These are phyloP conservation scores for Grammothele lineata DNA, from an alignment of 768 basidiomycete species.

Conservation along the genomic window DNA sequence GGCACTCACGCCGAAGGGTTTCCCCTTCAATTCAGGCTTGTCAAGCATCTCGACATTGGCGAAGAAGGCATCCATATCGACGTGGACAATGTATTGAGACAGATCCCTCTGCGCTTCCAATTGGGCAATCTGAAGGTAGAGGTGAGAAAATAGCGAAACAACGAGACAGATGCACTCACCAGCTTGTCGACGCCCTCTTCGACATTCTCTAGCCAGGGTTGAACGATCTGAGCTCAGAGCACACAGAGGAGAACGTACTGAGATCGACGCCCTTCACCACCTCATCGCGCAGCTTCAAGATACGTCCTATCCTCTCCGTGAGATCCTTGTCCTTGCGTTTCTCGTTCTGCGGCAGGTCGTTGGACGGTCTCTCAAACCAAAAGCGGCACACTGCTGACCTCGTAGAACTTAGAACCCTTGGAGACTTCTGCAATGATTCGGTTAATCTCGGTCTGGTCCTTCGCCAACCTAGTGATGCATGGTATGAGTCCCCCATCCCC, in stretches of 20 bases:
- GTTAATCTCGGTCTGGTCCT: constrained; percentile 82
- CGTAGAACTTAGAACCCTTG: constrained; percentile 91
- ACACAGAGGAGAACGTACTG: constrained; percentile 35
- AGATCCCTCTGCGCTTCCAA: constrained; percentile 77
- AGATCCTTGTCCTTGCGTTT: constrained; percentile 86
- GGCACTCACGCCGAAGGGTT: constrained; percentile 63
- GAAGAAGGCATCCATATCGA: constrained; percentile 95
- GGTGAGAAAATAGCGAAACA: not conserved
- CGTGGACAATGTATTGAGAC: constrained; percentile 82
- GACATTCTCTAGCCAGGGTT: constrained; percentile 41
- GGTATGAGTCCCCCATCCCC: not conserved
- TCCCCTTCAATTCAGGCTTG: constrained; percentile 59
- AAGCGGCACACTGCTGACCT: constrained; percentile 40
- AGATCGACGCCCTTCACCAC: constrained; percentile 48
- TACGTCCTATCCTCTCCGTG: constrained; percentile 67
- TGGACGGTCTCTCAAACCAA: not conserved
- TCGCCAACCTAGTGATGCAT: constrained; percentile 44
- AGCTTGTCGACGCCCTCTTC: constrained; percentile 66
- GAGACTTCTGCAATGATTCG: constrained; percentile 86
- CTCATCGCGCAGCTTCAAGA: constrained; percentile 63
- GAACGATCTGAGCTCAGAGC: not conserved
- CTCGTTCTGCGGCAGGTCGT: constrained; percentile 57
- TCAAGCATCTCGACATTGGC: constrained; percentile 74
- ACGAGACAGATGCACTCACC: constrained; percentile 39
- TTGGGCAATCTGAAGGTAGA: constrained; percentile 48